Base-by-base conservation (phyloP, 768 basidiomycete genomes). In the Leccinum incarnatum region DNA sequence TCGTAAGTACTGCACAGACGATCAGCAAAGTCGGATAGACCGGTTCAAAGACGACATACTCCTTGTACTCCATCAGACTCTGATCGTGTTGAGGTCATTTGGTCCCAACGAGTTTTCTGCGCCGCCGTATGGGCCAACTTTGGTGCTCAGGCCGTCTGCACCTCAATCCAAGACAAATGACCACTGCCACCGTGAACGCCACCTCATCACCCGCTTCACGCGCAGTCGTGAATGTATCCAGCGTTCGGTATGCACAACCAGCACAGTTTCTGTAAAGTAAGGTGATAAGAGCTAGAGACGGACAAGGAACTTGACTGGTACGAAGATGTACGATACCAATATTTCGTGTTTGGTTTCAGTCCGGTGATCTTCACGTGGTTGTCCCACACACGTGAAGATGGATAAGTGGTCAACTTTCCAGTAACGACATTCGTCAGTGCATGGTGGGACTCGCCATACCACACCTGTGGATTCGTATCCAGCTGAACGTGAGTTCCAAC, bases 41-140 rank as follows among this genome's bases (percentile, higher is more conserved):
- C 3, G 2, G 7, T 11, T 14, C 27, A 25, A 30, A 21, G n/a
- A 37, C 7, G 2, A 11, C 69, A 2, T 60, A 71, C 69, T 70
- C 67, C 52, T 62, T 67, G 27, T 71, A 60, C 34, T 71, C 67
- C 25, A 70, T 4, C 19, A 71, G 64, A 53, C 69, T 71, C 52
- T 70, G 69, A 71, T 71, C 0, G 69, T 65, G 52, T 70, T 71
- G 17, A 71, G 62, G 23, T 70, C 65, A 9, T 60, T 56, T n/a
- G 67, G 64, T 0, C 67, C 69, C 9, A 71, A 62, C 4, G 67
- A 65, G 48, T 62, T 64, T 15, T 53, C 55, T 32, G 69, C 60
- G 5, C 49, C 60, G 9, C 69, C 69, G 1, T 53, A 59, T 34
- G 69, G 69, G 2, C 69, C 69, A 11, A 70, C 69, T 11, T 62